Base-by-base conservation (phyloP, 345 rosid species). In the Salix purpurea region DNA sequence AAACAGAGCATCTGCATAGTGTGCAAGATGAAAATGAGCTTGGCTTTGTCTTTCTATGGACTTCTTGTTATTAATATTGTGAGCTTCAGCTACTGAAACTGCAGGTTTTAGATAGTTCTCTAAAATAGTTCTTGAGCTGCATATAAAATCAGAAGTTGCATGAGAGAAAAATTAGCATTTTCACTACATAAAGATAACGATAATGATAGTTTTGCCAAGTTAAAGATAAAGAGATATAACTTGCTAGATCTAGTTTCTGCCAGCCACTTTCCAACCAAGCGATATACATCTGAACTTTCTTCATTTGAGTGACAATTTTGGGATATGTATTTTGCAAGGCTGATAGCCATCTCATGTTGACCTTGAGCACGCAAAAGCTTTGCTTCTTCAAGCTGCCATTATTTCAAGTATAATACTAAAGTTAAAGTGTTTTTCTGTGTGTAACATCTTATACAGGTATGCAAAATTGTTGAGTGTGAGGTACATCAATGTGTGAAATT, bases 191-290 rank as follows among this genome's bases (percentile, higher is more conserved):
- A 44, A 34, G 65, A 79, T 65, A 12, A 30, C 32, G 75, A 78
- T 24, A 30, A 71, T 64, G 73, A 18, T 42, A 78, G 71, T 23
- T n/a, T 61, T 32, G 18, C 75, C 14, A 82, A 74, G 69, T 56
- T 24, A 54, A 79, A 73, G 76, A 65, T 75, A 69, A 40, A 48
- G 67, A 44, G 56, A 70, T 58, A 34, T 76, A 82, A 95, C 99
- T 87, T 93, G 99, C 98, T 93, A 76, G 98, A 91, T 91, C 99
- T 85, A 79, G 96, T 91, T 90, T 93, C 97, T 5, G 96, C 99
- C 71, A 95, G 90, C 99, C 99, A 95, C 85, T 93, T 95, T 58
- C 99, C 99, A 40, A 90, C 90, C 87, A 95, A 86, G 78, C 97
- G 94, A 79, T 87, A 79, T 21, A 91, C 91, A 76, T 93, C 90